Evolutionary conservation across 2,329 filamentous ascomycete species (phyloP), one percentile per base, ranked within the genome.

Genomic region (Diaporthe citri): DNA sequence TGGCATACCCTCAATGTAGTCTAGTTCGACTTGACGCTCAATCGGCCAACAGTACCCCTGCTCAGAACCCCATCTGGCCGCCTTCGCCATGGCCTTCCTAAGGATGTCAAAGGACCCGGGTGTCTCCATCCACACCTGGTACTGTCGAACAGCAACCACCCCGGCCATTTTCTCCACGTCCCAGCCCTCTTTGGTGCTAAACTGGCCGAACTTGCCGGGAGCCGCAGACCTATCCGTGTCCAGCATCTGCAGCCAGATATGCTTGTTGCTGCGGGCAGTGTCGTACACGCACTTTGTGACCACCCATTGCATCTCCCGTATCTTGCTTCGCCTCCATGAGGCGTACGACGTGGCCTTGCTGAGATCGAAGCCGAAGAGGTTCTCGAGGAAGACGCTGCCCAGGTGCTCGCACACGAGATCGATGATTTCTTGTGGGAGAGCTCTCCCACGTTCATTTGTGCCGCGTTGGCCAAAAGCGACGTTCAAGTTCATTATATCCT

Each of bases 101-200:
- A 64, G 60, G 25, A 15, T n/a, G 9, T 13, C 25, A 2, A 34
- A 64, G 4, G 60, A 48, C n/a, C 60, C 60, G 28, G 60, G 60
- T 1, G 60, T 64, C 60, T 64, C 60, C 60, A 48, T 34, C 60
- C 60, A 64, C 1, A n/a, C 4, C 60, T 64, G 60, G 15, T 64
- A 48, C 17, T 64, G 41, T 6, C 10, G 60, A 10, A 34, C 17
- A 3, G 41, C 41, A 2, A 48, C 41, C 17, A 48, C 10, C 25
- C 34, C 41, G 2, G 60, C 60, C 12, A 0, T 15, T 15, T 15
- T 8, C 1, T 10, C 12, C 3, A 28, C 34, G 34, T 41, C 56
- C 20, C 15, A 22, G 10, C 25, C 15, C 4, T 1, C 25, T 1
- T 8, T 6, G 9, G 3, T 0, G 7, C 4, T 13, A n/a, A 22